Evolutionary conservation across 2,329 filamentous ascomycete species (phyloP).

Genomic region (Cladosporium sp.): DNA sequence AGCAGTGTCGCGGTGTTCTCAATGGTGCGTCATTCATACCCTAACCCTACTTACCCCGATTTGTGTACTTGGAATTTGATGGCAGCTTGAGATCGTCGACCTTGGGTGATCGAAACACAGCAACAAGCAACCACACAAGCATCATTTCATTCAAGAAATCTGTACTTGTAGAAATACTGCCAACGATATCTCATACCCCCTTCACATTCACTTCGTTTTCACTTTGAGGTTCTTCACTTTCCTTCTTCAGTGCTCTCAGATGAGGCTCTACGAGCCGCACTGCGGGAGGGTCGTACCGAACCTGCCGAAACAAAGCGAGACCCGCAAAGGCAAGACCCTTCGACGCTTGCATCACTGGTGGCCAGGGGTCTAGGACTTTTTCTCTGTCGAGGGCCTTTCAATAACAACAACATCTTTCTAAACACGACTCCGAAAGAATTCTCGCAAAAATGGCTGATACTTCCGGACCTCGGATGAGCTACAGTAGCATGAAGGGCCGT

Average conservation of each 20-base stretch:
- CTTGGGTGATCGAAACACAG: background rate
- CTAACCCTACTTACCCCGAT: background rate
- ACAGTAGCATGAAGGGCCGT: constrained; percentile 27
- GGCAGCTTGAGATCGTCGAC: too few relatives aligned
- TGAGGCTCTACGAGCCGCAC: background rate
- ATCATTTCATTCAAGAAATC: too few relatives aligned
- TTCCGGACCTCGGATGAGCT: background rate
- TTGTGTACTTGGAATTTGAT: background rate
- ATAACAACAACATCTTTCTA: background rate
- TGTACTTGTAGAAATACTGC: too few relatives aligned
- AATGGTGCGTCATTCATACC: background rate
- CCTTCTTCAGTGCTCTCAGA: background rate
- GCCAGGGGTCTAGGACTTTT: constrained; percentile 16
- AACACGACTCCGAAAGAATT: background rate
- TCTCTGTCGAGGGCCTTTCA: background rate
- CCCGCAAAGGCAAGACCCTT: background rate
- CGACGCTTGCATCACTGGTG: constrained; percentile 4
- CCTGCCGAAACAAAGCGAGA: background rate
- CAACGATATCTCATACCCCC: background rate
- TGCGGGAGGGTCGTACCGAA: background rate
- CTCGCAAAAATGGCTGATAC: background rate
- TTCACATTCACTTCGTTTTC: background rate
- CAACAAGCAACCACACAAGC: background rate
- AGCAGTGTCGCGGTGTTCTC: background rate
- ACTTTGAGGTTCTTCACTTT: background rate